These are phyloP conservation scores for Sporothrix brunneoviolacea DNA, from an alignment of 2,329 filamentous ascomycete species.

Conservation along the genomic window DNA sequence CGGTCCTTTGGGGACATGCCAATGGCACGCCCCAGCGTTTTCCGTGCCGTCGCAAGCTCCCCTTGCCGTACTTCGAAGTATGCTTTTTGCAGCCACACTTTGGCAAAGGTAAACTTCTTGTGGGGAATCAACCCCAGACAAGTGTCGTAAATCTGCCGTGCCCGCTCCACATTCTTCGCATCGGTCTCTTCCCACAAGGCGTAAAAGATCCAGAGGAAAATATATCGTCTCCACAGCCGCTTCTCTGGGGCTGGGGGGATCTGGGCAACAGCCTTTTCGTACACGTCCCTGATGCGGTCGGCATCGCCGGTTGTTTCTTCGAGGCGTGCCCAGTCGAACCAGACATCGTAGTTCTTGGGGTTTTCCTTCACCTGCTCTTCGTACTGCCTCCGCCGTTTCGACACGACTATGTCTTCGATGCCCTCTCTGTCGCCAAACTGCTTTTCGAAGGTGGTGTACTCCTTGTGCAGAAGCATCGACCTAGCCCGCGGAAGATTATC, in stretches of 20 bases:
- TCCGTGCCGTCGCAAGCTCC: slow-evolving; percentile 72
- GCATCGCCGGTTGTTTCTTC: slow-evolving; percentile 80
- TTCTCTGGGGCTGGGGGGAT: slow-evolving; percentile 94
- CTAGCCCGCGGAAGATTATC: slow-evolving; percentile 86
- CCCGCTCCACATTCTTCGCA: slow-evolving; percentile 68
- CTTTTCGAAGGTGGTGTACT: slow-evolving; percentile 97
- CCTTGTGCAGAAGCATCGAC: slow-evolving; percentile 78
- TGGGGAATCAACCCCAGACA: slow-evolving; percentile 85
- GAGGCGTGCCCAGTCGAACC: slow-evolving; percentile 90
- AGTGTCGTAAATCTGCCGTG: slow-evolving; percentile 84
- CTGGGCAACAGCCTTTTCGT: slow-evolving; percentile 92
- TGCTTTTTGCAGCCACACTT: slow-evolving; percentile 89
- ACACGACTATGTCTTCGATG: slow-evolving; percentile 91
- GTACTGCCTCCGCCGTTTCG: slow-evolving; percentile 86
- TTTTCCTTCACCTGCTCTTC: slow-evolving; percentile 93
- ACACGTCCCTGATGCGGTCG: slow-evolving; percentile 82
- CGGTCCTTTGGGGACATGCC: slow-evolving; percentile 96
- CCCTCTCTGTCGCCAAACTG: slow-evolving; percentile 91
- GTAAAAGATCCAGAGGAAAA: slow-evolving; percentile 98
- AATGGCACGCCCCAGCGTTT: slow-evolving; percentile 82
- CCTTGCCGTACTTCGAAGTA: slow-evolving; percentile 89
- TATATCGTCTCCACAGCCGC: slow-evolving; percentile 92
- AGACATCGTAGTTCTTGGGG: slow-evolving; percentile 91
- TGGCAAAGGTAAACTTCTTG: slow-evolving; percentile 95
- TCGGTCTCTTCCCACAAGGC: slow-evolving; percentile 91